Evolutionary conservation across 2,329 filamentous ascomycete species (phyloP).

Genomic region (Penicillium sp.): DNA sequence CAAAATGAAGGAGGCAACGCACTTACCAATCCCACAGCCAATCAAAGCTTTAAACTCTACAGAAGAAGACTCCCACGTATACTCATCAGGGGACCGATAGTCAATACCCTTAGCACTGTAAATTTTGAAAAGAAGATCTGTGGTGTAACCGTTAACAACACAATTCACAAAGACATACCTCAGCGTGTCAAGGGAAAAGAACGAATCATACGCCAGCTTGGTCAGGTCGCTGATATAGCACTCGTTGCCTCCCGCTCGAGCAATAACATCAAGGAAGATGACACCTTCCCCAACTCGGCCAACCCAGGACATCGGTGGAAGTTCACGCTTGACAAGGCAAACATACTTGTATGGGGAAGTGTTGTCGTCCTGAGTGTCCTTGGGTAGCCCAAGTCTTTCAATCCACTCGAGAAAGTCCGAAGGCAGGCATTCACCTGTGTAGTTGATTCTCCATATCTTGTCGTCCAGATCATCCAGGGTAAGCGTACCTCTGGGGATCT

Average conservation of each 20-base stretch:
- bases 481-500: not conserved
- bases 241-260: not conserved
- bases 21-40: slow-evolving; percentile 11
- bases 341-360: not conserved
- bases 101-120: not conserved
- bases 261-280: not conserved
- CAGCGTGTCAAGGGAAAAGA: not conserved
- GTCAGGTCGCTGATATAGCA: not conserved
- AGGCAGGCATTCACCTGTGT: not conserved
- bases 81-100: too few species aligned
- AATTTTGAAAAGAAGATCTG: not conserved
- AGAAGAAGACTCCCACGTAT: slow-evolving; percentile 4
- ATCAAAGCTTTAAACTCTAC: slow-evolving; percentile 6
- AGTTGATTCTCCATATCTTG: not conserved
- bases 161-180: not conserved
- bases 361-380: not conserved
- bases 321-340: not conserved
- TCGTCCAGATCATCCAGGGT: not conserved
- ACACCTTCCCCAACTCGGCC: not conserved
- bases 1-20: slow-evolving; percentile 2
- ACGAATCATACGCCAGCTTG: not conserved
- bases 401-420: not conserved
- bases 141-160: not conserved
- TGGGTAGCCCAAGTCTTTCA: not conserved
- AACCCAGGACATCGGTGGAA: not conserved